Percentiles rank a stretch among this genome's conserved stretches.
Conservation (phyloP, 352 stramenopile genomes). For the Phytophthora cryptogea region DNA sequence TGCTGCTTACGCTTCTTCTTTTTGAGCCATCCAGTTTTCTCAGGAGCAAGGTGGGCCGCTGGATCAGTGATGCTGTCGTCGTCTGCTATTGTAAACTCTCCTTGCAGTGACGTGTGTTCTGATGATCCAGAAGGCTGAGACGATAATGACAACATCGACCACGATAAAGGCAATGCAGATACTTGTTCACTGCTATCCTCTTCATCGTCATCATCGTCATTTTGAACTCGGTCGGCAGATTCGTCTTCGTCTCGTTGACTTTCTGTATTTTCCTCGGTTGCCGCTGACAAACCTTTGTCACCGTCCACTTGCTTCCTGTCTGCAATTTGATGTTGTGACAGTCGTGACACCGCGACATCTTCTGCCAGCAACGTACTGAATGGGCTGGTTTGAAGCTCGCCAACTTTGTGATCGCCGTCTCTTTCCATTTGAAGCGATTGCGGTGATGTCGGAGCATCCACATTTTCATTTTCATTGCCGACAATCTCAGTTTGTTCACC, state of each 20-base stretch:
- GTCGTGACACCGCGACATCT: constrained; percentile 28
- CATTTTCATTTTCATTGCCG: constrained; percentile 1
- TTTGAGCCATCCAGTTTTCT: constrained; percentile 81
- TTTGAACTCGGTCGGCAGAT: constrained; percentile 6
- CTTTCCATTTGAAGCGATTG: constrained; percentile 7
- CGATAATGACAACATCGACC: constrained; percentile 68
- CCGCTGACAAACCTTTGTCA: neutral
- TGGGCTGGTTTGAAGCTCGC: constrained; percentile 18
- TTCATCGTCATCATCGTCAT: constrained; percentile 30
- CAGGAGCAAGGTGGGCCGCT: constrained; percentile 33
- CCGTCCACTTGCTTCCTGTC: constrained; percentile 8
- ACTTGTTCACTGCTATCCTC: constrained; percentile 42
- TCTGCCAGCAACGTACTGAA: constrained; percentile 30
- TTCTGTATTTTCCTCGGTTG: neutral
- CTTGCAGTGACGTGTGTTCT: constrained; percentile 32
- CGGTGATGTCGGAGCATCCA: neutral
- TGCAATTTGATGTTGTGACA: constrained; percentile 26
- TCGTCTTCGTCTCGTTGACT: constrained; percentile 17
- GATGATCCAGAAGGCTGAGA: constrained; percentile 43
- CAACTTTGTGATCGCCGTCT: constrained; percentile 9
- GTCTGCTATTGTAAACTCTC: constrained; percentile 23
- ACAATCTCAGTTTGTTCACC: neutral
- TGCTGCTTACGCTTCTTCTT: constrained; percentile 83
- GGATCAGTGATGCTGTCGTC: constrained; percentile 25
- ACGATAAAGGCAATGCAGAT: constrained; percentile 50